Conservation (phyloP, 2,329 filamentous ascomycete genomes). For the Byssochlamys sp. region DNA sequence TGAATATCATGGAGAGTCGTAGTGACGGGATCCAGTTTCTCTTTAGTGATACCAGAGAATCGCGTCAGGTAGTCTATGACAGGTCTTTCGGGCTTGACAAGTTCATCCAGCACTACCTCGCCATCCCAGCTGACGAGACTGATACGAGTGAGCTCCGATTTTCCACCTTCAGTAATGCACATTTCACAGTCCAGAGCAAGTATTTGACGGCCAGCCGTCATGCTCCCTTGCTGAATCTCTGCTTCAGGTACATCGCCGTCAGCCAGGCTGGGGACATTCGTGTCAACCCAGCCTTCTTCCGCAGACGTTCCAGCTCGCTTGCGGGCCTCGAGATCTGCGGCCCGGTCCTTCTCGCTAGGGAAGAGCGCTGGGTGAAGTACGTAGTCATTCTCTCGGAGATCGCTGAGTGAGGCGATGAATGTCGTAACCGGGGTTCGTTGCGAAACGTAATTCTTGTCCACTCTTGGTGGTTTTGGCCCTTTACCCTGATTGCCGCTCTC, state of each 20-base stretch:
- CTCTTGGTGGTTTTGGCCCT: constrained; percentile 51
- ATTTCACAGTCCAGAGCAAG: constrained; percentile 92
- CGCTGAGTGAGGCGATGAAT: constrained; percentile 61
- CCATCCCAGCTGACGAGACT: constrained; percentile 83
- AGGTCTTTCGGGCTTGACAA: constrained; percentile 81
- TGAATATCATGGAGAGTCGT: constrained; percentile 81
- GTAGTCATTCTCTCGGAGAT: constrained; percentile 76
- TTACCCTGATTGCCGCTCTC: constrained; percentile 54
- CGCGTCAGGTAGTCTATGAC: constrained; percentile 86
- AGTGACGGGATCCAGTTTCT: constrained; percentile 71
- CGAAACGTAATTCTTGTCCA: constrained; percentile 60
- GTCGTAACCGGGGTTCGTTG: constrained; percentile 72
- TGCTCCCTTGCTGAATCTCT: constrained; percentile 67
- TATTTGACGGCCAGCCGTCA: constrained; percentile 71
- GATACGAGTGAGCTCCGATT: constrained; percentile 77
- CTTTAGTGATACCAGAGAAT: constrained; percentile 83
- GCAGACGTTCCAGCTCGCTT: constrained; percentile 40
- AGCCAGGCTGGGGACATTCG: constrained; percentile 54
- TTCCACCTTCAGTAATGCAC: constrained; percentile 74
- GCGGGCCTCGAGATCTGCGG: constrained; percentile 45
- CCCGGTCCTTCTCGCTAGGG: constrained; percentile 45
- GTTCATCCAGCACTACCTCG: constrained; percentile 69
- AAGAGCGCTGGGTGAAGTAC: constrained; percentile 71
- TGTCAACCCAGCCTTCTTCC: constrained; percentile 72
- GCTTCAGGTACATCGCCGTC: constrained; percentile 59